These are phyloP conservation scores for Aspergillus uvarum DNA, from an alignment of 2,329 filamentous ascomycete species.

Conservation along the genomic window DNA sequence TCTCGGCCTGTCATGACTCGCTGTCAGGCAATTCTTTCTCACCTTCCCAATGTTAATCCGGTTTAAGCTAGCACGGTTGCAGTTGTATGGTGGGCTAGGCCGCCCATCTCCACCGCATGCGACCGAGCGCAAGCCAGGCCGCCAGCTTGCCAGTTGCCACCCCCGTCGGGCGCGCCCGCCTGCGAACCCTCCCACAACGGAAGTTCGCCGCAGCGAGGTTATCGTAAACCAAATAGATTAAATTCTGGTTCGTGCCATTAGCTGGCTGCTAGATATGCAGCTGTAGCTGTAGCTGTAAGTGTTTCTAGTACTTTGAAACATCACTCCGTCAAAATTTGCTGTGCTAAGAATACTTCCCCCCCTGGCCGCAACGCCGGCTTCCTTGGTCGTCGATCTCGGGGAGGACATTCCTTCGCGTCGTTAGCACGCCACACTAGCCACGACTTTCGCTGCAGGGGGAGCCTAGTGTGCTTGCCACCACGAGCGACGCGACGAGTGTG, in stretches of 20 bases:
- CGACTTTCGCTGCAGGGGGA: neutral
- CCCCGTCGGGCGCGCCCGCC: neutral
- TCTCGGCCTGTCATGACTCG: neutral
- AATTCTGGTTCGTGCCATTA: neutral
- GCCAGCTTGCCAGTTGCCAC: neutral
- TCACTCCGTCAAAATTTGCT: neutral
- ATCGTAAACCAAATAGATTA: neutral
- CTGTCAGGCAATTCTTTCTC: neutral
- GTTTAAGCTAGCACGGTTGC: neutral
- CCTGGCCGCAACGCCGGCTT: neutral
- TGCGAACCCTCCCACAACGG: no score
- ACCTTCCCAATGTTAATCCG: neutral
- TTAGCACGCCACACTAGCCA: neutral
- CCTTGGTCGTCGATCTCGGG: neutral
- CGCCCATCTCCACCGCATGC: neutral
- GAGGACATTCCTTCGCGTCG: neutral
- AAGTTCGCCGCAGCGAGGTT: neutral
- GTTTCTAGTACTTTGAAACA: neutral
- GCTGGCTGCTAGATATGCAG: no score
- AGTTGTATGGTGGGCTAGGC: neutral
- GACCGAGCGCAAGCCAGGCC: neutral
- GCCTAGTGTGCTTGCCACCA: neutral
- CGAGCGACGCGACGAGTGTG: neutral
- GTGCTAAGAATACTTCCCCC: neutral
- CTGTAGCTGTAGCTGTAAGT: neutral